phyloP scores from a whole-genome alignment of 2,329 filamentous ascomycete species.

The Paecilomyces variotii region DNA sequence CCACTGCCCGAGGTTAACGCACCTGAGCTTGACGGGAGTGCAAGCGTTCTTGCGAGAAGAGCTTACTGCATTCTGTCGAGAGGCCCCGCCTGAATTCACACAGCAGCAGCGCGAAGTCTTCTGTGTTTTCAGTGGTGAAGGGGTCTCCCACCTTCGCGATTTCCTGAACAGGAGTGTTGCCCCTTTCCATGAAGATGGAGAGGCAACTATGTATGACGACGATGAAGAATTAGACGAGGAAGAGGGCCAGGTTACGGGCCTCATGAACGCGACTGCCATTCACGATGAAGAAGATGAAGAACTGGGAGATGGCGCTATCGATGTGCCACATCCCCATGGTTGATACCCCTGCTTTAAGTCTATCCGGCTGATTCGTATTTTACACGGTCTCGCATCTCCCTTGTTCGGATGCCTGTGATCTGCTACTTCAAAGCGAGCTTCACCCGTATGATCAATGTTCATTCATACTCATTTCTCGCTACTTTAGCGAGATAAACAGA shows the following conservation, averaged over 20 bases:
- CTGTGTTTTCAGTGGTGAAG: slow-evolving; percentile 89
- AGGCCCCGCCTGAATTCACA: slow-evolving; percentile 84
- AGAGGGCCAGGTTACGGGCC: slow-evolving; percentile 32
- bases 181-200: slow-evolving; percentile 22
- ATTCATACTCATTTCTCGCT: not conserved
- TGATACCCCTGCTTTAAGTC: slow-evolving; percentile 16
- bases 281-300: slow-evolving; percentile 31
- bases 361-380: slow-evolving; percentile 12
- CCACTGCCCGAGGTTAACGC: slow-evolving; percentile 83
- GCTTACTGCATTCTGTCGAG: slow-evolving; percentile 74
- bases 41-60: slow-evolving; percentile 82
- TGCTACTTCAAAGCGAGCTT: not conserved
- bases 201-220: slow-evolving; percentile 38
- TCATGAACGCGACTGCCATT: slow-evolving; percentile 35
- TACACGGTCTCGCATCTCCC: not conserved
- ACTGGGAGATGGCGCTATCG: slow-evolving; percentile 16
- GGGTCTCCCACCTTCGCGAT: slow-evolving; percentile 67
- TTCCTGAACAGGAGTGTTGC: slow-evolving; percentile 56
- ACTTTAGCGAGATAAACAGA: not conserved
- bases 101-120: slow-evolving; percentile 92
- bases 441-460: not conserved
- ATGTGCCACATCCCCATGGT: slow-evolving; percentile 25
- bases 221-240: slow-evolving; percentile 37
- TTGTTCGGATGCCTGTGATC: slow-evolving; percentile 5
- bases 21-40: slow-evolving; percentile 89